Percentiles rank a stretch among this genome's conserved stretches.
Evolutionary conservation across 805 yeast genomes (phyloP).

Genomic region (Zygosaccharomyces rouxii): DNA sequence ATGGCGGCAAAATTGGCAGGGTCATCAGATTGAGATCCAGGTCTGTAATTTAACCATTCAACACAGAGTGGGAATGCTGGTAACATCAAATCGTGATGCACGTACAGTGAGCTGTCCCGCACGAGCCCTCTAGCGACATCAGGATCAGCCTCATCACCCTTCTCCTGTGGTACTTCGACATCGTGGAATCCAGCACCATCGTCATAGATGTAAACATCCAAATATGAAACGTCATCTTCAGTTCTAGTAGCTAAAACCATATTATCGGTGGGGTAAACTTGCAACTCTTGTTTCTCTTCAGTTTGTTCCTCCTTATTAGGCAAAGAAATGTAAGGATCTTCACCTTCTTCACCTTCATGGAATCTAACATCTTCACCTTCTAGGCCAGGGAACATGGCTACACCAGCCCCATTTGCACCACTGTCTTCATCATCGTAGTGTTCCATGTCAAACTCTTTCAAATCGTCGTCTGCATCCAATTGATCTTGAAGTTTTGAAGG

Average conservation of each 20-base stretch:
- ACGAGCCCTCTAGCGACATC: conserved; percentile 69
- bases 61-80: conserved; percentile 96
- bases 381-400: conserved; percentile 69
- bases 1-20: conserved; percentile 91
- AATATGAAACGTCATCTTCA: conserved; percentile 87
- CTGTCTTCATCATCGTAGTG: conserved; percentile 69
- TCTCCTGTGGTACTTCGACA: conserved; percentile 60
- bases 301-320: conserved; percentile 51
- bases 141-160: conserved; percentile 59
- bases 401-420: conserved; percentile 55
- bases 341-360: conserved; percentile 45
- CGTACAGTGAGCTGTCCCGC: conserved; percentile 74
- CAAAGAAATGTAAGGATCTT: conserved; percentile 42
- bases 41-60: conserved; percentile 85
- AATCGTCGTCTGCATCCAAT: conserved; percentile 70
- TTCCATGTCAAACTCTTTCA: conserved; percentile 83
- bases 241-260: conserved; percentile 88
- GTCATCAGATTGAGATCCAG: conserved; percentile 47
- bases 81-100: conserved; percentile 94
- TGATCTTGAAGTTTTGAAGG: conserved; percentile 43
- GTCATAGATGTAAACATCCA: conserved; percentile 92
- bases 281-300: conserved; percentile 81
- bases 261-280: conserved; percentile 85
- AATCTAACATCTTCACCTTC: conserved; percentile 53
- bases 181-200: conserved; percentile 84